Evolutionary conservation across 192 early-diverging fungal genomes (phyloP).

Genomic region (Entophlyctis luteolus): DNA sequence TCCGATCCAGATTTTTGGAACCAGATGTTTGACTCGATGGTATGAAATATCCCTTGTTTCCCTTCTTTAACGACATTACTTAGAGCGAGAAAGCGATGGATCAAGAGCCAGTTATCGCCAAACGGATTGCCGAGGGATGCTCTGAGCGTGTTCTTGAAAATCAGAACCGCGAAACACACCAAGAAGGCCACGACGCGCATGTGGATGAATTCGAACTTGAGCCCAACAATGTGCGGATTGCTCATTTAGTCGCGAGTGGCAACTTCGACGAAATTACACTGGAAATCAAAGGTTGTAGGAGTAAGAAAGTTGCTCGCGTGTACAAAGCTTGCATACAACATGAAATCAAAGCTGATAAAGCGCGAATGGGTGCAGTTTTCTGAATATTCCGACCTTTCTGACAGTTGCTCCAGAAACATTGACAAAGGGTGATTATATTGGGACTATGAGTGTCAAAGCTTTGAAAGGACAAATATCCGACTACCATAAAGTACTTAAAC

Average conservation of each 20-base stretch:
- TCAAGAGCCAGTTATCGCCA: conserved; percentile 16
- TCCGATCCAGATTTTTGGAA: conserved; percentile 88
- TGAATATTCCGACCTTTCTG: neutral
- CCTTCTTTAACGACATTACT: neutral
- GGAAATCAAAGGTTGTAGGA: neutral
- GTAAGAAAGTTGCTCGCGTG: neutral
- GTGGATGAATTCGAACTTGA: neutral
- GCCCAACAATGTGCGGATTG: neutral
- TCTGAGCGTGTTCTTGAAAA: conserved; percentile 19
- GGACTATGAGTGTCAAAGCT: neutral
- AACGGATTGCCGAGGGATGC: conserved; percentile 15
- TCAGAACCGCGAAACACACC: conserved; percentile 2
- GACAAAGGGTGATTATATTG: neutral
- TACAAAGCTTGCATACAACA: neutral
- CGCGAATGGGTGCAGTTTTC: neutral
- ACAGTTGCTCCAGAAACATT: neutral
- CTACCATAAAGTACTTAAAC: neutral
- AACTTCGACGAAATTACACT: neutral
- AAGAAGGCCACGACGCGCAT: neutral
- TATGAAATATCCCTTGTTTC: neutral
- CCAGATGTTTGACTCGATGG: conserved; percentile 62
- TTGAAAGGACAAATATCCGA: neutral
- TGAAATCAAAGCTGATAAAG: conserved; percentile 11
- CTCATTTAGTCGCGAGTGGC: neutral
- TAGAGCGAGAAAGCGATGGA: conserved; percentile 15